These are phyloP conservation scores for Podospora bellae-mahoneyi DNA, from an alignment of 495 filamentous ascomycete genomes.

Conservation along the genomic window DNA sequence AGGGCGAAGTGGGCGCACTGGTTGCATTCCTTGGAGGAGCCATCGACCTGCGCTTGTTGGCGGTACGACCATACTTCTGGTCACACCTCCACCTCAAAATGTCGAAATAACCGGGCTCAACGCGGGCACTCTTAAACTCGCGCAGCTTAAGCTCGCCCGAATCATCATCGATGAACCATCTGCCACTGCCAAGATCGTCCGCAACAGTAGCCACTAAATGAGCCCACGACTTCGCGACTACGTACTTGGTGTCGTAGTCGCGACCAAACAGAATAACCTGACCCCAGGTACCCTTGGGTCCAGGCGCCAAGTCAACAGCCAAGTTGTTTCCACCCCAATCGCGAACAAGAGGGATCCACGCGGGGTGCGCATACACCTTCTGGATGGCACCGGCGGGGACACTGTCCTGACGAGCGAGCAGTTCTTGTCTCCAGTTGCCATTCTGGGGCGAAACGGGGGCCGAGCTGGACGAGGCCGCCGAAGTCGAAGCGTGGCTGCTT, in stretches of 20 bases:
- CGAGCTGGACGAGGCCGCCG: conserved; percentile 37
- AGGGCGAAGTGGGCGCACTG: conserved; percentile 50
- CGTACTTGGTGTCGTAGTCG: conserved; percentile 98
- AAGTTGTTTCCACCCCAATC: conserved; percentile 99
- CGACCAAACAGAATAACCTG: conserved; percentile 95
- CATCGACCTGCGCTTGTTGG: conserved; percentile 43
- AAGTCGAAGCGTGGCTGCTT: conserved; percentile 49
- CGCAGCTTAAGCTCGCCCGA: conserved; percentile 83
- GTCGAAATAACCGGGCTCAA: conserved; percentile 92
- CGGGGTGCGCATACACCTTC: conserved; percentile 89
- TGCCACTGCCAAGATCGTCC: conserved; percentile 82
- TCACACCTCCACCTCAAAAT: conserved; percentile 92
- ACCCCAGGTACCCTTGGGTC: conserved; percentile 86
- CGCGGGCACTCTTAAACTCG: conserved; percentile 81
- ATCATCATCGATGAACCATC: conserved; percentile 88
- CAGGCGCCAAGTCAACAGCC: conserved; percentile 89
- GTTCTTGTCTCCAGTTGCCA: conserved; percentile 76
- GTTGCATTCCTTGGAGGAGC: conserved; percentile 38
- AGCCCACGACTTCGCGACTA: conserved; percentile 89
- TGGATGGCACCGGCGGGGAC: conserved; percentile 83
- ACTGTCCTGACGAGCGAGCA: conserved; percentile 80
- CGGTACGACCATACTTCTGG: conserved; percentile 79
- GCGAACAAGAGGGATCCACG: conserved; percentile 92
- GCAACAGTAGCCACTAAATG: conserved; percentile 81
- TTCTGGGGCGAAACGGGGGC: conserved; percentile 51